These are phyloP conservation scores for Medicago arabica DNA, from an alignment of 306 rosid genomes.

Conservation along the genomic window DNA sequence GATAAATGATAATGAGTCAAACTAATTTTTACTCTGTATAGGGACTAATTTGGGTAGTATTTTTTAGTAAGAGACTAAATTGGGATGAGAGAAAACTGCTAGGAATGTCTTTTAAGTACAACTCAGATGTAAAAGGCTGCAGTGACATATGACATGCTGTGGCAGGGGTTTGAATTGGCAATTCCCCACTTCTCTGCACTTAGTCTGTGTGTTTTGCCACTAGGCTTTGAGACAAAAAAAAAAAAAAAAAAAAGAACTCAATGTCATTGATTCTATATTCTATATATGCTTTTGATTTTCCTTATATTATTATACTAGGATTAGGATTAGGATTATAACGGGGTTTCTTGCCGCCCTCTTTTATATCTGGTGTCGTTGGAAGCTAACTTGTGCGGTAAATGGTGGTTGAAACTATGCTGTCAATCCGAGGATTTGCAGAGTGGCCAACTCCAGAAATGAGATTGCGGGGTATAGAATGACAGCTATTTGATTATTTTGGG, in stretches of 20 bases:
- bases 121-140: background rate
- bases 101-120: too few relatives aligned
- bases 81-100: too few relatives aligned
- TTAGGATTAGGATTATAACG: background rate
- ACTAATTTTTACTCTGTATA: too few relatives aligned
- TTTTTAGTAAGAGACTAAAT: too few relatives aligned
- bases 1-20: too few relatives aligned
- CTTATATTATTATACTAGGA: background rate
- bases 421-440: background rate
- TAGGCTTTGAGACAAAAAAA: background rate
- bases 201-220: background rate
- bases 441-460: background rate
- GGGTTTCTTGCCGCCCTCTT: slow-evolving; percentile 10
- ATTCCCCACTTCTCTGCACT: background rate
- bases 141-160: background rate
- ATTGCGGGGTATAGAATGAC: background rate
- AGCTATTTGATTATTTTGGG: background rate
- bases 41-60: too few relatives aligned
- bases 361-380: slow-evolving; percentile 20
- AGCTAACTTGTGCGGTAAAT: slow-evolving; percentile 14
- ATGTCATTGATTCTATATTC: background rate
- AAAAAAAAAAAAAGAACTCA: background rate
- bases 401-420: background rate
- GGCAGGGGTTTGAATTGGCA: background rate
- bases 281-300: background rate